Conservation (phyloP, 2,329 filamentous ascomycete genomes). For the Penicillium polonicum region DNA sequence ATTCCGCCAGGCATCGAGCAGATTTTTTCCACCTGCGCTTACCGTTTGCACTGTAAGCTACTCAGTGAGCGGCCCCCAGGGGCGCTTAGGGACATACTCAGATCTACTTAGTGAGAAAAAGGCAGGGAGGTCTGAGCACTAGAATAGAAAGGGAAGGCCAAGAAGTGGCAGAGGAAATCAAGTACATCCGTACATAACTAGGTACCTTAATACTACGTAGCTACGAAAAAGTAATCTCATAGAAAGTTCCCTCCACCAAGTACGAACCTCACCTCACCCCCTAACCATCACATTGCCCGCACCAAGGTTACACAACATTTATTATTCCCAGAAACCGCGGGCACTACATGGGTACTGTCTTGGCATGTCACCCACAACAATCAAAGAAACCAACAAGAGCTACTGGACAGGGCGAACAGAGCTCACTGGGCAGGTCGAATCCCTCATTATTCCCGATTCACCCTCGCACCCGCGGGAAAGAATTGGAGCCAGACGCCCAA, state of each 20-base stretch:
- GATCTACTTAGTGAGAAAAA: no score
- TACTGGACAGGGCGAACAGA: not conserved
- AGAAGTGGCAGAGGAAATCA: no score
- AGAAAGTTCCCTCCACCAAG: no score
- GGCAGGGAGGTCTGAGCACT: no score
- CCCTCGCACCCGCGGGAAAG: not conserved
- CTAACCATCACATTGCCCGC: not conserved
- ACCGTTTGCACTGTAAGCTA: no score
- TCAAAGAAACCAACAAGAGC: not conserved
- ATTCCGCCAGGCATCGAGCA: no score
- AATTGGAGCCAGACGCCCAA: not conserved
- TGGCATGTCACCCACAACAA: not conserved
- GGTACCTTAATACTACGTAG: not conserved
- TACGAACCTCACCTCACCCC: not conserved
- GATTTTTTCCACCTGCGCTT: no score
- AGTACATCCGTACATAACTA: no score
- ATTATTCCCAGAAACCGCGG: not conserved
- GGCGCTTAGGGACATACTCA: no score
- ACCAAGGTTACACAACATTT: not conserved
- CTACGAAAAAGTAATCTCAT: not conserved
- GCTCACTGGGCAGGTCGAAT: not conserved
- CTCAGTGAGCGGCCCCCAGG: no score
- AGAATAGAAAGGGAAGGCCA: no score
- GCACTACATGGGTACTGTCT: not conserved
- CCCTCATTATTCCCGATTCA: not conserved